phyloP scores from a whole-genome alignment of 2,329 filamentous ascomycete genomes.

The Penicillium sp. region DNA sequence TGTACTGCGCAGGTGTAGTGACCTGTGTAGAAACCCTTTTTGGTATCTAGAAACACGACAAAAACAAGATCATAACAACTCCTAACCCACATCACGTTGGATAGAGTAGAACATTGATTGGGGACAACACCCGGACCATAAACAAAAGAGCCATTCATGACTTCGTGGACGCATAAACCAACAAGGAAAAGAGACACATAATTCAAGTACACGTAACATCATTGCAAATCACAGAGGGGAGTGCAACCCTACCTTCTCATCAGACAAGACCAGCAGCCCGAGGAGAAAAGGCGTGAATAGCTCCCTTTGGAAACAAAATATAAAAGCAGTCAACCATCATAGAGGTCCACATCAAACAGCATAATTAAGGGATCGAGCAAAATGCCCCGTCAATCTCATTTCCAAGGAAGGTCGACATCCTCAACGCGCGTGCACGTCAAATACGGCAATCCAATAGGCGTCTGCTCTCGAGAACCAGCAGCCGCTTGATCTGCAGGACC shows the following conservation, averaged over 20 bases:
- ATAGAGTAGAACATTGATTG: background rate
- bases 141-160: constrained; percentile 13
- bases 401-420: constrained; percentile 62
- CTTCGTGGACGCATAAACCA: constrained; percentile 21
- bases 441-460: constrained; percentile 54
- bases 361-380: background rate
- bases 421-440: constrained; percentile 63
- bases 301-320: background rate
- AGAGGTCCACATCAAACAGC: too few relatives aligned
- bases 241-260: constrained; percentile 2
- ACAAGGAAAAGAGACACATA: constrained; percentile 3
- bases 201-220: constrained; percentile 19
- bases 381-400: constrained; percentile 26
- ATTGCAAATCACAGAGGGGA: constrained; percentile 11
- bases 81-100: background rate
- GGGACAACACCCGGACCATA: background rate
- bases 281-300: background rate
- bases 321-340: background rate
- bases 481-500: constrained; percentile 23
- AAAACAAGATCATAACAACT: background rate
- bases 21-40: background rate
- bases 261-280: constrained; percentile 16
- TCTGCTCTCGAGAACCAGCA: constrained; percentile 31
- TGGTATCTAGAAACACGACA: background rate
- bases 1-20: too few relatives aligned